These are phyloP conservation scores for Dinochytrium kinnereticum DNA, from an alignment of 371 early-diverging fungal species.

Conservation along the genomic window DNA sequence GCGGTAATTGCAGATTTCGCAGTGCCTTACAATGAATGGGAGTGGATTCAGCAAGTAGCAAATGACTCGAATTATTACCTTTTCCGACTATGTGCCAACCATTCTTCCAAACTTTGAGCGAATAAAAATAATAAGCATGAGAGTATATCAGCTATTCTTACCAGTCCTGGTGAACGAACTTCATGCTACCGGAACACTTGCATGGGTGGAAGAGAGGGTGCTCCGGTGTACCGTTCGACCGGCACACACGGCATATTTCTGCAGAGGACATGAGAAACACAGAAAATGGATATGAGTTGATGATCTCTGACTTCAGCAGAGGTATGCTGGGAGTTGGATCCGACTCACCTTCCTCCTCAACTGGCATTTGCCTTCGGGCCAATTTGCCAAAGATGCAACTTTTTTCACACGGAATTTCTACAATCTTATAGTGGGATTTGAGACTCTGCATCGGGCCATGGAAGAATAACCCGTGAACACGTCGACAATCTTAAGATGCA, in stretches of 20 bases:
- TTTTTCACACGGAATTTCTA: no score
- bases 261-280: no score
- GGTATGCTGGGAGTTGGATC: no score
- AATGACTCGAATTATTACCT: constrained; percentile 34
- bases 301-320: no score
- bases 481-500: no score
- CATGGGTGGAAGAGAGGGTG: constrained; percentile 92
- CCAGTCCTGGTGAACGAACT: constrained; percentile 90
- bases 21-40: constrained; percentile 58
- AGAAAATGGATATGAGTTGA: no score
- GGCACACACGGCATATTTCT: constrained; percentile 91
- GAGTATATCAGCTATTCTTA: constrained; percentile 34
- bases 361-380: no score
- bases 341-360: neutral
- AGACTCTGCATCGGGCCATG: no score
- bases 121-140: constrained; percentile 26
- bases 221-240: constrained; percentile 74
- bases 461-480: no score
- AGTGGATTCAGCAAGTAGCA: neutral
- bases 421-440: no score
- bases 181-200: constrained; percentile 92
- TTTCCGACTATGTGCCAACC: constrained; percentile 87
- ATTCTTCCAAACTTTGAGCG: constrained; percentile 84
- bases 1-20: constrained; percentile 88
- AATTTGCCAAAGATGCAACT: no score